phyloP scores from a whole-genome alignment of 306 rosid species.

The Casuarina cunninghamiana region DNA sequence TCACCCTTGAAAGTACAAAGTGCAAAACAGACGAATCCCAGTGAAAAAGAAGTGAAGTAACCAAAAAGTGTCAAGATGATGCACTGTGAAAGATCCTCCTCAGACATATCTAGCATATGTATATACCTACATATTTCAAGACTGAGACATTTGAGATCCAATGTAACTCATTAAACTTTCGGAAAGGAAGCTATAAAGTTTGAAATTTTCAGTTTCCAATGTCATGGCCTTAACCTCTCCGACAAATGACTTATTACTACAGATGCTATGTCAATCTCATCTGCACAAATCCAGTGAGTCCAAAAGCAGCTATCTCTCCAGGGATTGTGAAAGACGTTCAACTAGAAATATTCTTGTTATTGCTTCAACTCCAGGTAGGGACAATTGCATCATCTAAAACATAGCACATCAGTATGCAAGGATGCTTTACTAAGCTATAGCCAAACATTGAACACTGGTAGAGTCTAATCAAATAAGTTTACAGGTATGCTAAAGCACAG shows the following conservation, averaged over 20 bases:
- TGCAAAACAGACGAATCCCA: neutral
- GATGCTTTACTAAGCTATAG: neutral
- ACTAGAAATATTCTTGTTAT: too few species aligned
- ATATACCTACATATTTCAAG: neutral
- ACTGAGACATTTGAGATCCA: neutral
- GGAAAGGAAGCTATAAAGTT: neutral
- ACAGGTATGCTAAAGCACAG: neutral
- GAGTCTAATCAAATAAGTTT: too few species aligned
- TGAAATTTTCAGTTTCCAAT: neutral
- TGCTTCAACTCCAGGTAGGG: neutral
- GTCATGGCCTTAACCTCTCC: neutral
- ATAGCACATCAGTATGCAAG: neutral
- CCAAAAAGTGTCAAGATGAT: neutral
- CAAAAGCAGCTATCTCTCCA: neutral
- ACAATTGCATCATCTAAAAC: neutral
- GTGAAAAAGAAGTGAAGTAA: neutral
- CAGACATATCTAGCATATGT: neutral
- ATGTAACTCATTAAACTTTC: neutral
- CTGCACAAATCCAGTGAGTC: neutral
- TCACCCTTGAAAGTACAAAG: neutral
- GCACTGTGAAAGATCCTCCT: neutral
- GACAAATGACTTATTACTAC: neutral
- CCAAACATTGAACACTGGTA: neutral
- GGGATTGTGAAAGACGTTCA: too few species aligned
- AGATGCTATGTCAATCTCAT: neutral